Conservation (phyloP, 1,284 basidiomycete species). For the Hymenochaete sp. region DNA sequence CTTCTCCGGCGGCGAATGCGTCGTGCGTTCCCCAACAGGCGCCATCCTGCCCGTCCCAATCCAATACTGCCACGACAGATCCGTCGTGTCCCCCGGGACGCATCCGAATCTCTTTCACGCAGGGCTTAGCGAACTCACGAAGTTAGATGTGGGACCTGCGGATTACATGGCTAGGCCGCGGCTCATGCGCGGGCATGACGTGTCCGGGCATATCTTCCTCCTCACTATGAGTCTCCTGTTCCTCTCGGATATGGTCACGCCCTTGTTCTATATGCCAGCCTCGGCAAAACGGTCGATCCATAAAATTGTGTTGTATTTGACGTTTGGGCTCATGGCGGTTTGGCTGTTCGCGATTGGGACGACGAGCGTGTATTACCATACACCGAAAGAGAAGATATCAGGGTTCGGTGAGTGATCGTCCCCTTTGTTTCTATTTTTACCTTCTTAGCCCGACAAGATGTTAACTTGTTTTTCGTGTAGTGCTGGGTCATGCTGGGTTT, state of each 20-base stretch:
- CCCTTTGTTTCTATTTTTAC: too few species aligned
- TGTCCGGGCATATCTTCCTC: constrained; percentile 92
- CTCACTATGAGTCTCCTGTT: constrained; percentile 79
- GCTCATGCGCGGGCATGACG: constrained; percentile 79
- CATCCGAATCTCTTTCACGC: constrained; percentile 59
- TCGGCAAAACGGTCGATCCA: constrained; percentile 36
- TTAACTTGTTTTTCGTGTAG: constrained; percentile 22
- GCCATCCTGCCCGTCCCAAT: constrained; percentile 43
- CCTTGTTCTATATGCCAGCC: constrained; percentile 32
- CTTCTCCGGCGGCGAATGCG: constrained; percentile 77
- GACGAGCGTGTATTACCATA: constrained; percentile 88
- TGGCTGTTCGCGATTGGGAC: constrained; percentile 74
- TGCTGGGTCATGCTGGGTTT: constrained; percentile 32
- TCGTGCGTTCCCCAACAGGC: constrained; percentile 54
- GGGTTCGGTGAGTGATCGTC: constrained; percentile 78
- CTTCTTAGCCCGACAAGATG: constrained; percentile 3
- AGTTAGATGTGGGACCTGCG: constrained; percentile 17
- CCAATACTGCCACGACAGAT: constrained; percentile 59
- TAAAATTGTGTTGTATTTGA: constrained; percentile 36
- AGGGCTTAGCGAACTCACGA: constrained; percentile 20
- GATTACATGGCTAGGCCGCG: constrained; percentile 45
- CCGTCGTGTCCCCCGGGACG: constrained; percentile 45
- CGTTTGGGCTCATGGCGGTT: constrained; percentile 46
- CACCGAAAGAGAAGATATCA: constrained; percentile 77
- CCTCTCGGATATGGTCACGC: constrained; percentile 65